Conservation (phyloP, 2,329 filamentous ascomycete genomes). For the Stagonosporopsis rhizophila region DNA sequence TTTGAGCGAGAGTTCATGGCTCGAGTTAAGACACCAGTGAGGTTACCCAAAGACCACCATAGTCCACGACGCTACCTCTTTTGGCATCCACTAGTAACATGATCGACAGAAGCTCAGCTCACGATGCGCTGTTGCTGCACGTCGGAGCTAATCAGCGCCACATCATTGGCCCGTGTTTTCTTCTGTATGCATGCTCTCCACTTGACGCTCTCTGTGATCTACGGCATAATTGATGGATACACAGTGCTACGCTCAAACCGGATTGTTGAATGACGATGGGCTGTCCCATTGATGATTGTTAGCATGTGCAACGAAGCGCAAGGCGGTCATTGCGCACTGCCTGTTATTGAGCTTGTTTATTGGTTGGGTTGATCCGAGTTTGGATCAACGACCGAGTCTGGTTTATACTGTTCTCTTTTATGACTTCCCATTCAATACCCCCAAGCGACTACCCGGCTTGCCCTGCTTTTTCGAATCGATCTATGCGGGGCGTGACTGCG, state of each 20-base stretch:
- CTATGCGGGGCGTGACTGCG: neutral
- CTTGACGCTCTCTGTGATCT: neutral
- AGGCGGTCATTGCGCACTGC: neutral
- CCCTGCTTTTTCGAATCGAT: neutral
- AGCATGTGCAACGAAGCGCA: neutral
- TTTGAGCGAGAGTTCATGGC: neutral
- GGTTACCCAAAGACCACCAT: neutral
- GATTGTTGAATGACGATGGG: neutral
- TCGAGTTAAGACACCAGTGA: neutral
- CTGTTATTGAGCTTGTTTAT: neutral
- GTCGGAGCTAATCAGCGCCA: conserved; percentile 9
- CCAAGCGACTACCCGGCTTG: neutral
- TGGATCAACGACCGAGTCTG: neutral
- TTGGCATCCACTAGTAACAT: conserved; percentile 1
- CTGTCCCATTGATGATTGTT: neutral
- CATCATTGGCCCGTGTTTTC: conserved; percentile 2
- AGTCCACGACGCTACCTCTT: neutral
- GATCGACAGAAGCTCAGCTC: conserved; percentile 12
- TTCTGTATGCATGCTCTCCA: conserved; percentile 9
- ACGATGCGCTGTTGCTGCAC: conserved; percentile 11
- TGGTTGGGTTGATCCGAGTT: neutral
- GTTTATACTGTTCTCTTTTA: neutral
- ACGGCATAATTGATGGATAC: neutral
- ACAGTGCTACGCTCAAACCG: neutral
- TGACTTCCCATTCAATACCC: neutral